phyloP scores from a whole-genome alignment of 148 eudicot species.

The Cornus kousa region DNA sequence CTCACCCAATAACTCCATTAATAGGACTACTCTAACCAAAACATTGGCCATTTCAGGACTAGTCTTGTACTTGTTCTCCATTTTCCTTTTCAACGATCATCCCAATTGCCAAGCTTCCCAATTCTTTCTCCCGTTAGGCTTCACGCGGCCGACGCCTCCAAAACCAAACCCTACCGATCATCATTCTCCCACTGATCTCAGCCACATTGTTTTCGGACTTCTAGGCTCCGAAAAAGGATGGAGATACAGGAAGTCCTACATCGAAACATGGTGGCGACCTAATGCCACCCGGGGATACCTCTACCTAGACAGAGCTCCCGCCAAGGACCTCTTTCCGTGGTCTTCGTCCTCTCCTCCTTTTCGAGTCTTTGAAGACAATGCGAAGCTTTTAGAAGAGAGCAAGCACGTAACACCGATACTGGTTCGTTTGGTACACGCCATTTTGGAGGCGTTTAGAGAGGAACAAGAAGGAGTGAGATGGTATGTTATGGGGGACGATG shows the following conservation, averaged over 20 bases:
- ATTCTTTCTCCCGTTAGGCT: neutral
- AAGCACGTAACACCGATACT: neutral
- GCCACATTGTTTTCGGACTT: constrained; percentile 31
- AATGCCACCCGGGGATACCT: constrained; percentile 22
- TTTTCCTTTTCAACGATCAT: neutral
- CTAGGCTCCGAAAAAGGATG: constrained; percentile 18
- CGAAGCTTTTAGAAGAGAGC: neutral
- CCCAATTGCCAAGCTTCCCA: neutral
- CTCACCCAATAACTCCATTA: neutral
- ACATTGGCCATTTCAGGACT: constrained; percentile 1
- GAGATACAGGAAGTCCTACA: constrained; percentile 16
- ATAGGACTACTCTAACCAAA: neutral
- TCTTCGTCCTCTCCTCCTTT: constrained; percentile 19
- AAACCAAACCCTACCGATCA: neutral
- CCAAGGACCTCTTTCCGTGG: constrained; percentile 29
- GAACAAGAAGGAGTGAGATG: constrained; percentile 25
- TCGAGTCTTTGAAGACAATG: constrained; percentile 15
- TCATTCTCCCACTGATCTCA: constrained; percentile 16
- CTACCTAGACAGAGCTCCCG: constrained; percentile 20
- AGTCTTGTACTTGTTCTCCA: neutral
- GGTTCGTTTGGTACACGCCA: constrained; percentile 22
- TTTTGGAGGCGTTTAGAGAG: constrained; percentile 26
- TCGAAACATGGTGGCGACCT: constrained; percentile 39
- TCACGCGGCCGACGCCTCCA: neutral
- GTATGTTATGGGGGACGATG: constrained; percentile 39